Conservation (phyloP, 225 moss, liverwort and hornwort genomes). For the Asterella californica region DNA sequence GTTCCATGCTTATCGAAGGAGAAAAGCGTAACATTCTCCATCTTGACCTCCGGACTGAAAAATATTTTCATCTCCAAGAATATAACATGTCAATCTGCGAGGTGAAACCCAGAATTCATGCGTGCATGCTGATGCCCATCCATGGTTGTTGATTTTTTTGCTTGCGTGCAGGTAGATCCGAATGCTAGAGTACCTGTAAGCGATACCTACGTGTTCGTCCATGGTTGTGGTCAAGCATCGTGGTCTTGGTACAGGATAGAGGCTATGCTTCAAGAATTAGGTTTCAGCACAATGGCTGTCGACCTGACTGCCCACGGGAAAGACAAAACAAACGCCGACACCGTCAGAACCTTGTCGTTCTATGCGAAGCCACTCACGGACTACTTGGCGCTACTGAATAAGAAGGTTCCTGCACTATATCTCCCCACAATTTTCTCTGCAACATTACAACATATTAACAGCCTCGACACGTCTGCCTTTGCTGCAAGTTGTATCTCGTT, state of each 20-base stretch:
- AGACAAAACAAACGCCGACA: constrained; percentile 8
- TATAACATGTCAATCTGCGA: not conserved
- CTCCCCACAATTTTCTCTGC: not conserved
- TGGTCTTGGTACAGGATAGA: constrained; percentile 29
- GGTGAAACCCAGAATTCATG: not conserved
- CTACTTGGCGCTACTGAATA: constrained; percentile 2
- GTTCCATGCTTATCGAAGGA: too few species aligned
- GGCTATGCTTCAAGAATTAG: not conserved
- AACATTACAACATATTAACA: too few species aligned
- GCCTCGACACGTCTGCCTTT: too few species aligned
- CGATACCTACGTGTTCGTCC: constrained; percentile 18
- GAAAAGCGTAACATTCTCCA: too few species aligned
- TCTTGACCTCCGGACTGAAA: not conserved
- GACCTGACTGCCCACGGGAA: constrained; percentile 21
- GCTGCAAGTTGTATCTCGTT: too few species aligned
- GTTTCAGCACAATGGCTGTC: constrained; percentile 10
- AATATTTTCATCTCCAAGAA: not conserved
- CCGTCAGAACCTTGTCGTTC: constrained; percentile 7
- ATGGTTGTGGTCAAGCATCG: constrained; percentile 10
- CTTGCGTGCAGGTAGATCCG: constrained; percentile 2
- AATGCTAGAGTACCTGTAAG: not conserved
- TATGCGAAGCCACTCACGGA: constrained; percentile 19
- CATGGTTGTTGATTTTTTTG: too few species aligned
- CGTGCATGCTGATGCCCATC: too few species aligned
- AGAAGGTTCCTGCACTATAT: constrained; percentile 1